phyloP scores from a whole-genome alignment of 495 filamentous ascomycete species.

The Lentithecium fluviatile region DNA sequence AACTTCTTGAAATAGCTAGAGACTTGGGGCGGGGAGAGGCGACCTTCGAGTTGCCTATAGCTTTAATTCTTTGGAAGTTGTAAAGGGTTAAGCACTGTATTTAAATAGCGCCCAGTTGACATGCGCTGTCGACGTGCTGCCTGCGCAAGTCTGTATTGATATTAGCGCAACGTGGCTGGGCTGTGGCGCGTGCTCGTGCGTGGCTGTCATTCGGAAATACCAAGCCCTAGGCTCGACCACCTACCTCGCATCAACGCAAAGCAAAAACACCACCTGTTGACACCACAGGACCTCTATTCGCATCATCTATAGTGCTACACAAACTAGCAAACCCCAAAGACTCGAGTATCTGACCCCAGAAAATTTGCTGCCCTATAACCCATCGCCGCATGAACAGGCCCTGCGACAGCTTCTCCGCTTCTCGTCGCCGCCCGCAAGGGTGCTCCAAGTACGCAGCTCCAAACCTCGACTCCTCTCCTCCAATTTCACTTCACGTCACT shows the following conservation, averaged over 20 bases:
- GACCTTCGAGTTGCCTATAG: too few relatives aligned
- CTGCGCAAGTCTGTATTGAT: too few relatives aligned
- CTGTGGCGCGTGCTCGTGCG: too few relatives aligned
- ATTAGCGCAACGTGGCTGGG: too few relatives aligned
- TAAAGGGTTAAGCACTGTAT: too few relatives aligned
- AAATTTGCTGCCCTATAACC: neutral
- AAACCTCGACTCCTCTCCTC: constrained; percentile 7
- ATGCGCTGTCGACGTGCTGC: too few relatives aligned
- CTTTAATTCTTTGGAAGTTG: too few relatives aligned
- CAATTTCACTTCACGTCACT: neutral
- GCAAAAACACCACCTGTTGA: constrained; percentile 8
- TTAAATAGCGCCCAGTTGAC: too few relatives aligned
- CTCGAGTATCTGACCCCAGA: neutral
- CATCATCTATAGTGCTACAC: constrained; percentile 17
- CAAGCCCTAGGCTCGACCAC: neutral
- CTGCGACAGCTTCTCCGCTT: neutral
- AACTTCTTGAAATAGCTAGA: too few relatives aligned
- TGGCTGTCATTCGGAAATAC: too few relatives aligned
- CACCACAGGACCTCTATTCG: constrained; percentile 15
- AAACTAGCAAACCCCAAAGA: neutral
- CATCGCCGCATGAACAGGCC: constrained; percentile 15
- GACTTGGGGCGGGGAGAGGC: too few relatives aligned
- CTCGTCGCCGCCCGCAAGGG: constrained; percentile 13
- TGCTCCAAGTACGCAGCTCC: constrained; percentile 14
- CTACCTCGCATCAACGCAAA: too few relatives aligned